Base-by-base conservation (phyloP, 306 rosid genomes). In the Casuarina cunninghamiana region DNA sequence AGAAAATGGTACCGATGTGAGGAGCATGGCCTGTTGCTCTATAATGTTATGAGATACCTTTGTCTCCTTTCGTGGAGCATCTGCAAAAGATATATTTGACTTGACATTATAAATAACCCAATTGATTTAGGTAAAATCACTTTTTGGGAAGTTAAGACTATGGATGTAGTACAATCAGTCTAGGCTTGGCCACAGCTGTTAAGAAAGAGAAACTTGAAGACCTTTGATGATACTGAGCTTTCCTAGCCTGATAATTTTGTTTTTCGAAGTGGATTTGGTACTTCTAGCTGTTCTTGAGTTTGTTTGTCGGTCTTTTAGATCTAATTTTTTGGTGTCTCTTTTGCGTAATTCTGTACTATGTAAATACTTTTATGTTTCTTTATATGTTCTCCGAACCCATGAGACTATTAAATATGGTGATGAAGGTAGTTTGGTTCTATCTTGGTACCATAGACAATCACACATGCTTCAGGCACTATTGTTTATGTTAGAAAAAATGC, bases 1-100 rank as follows among this genome's bases (percentile, higher is more conserved):
- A 77, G 53, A 26, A 32, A 51, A 68, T 51, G 26, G 61, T 26
- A 70, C 26, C 41, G 42, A 57, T 61, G 62, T 55, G n/a, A 55
- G 37, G 62, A 55, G 62, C 62, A 55, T 55, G 37, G 26, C 26
- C 26, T 35, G 19, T 55, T 32, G 62, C n/a, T 4, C 62, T 55
- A 55, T 13, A 2, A 55, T 16, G 37, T 9, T 55, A 55, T 19
- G 5, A 55, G 35, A 55, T 55, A 9, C 61, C 17, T 3, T 53
- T 9, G 17, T 53, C 21, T 53, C 26, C 58, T 53, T 21, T 15
- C 21, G 15, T n/a, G 60, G 32, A 54, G 60, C 32, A 54, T 54
- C 60, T 54, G 32, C 7, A 4, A 17, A n/a, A 16, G 60, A 4
- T 54, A 54, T 16, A 54, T 16, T 54, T 54, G 32, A 21, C n/a